These are phyloP conservation scores for Arthrobotrys conoides DNA, from an alignment of 2,329 filamentous ascomycete genomes.

Conservation along the genomic window DNA sequence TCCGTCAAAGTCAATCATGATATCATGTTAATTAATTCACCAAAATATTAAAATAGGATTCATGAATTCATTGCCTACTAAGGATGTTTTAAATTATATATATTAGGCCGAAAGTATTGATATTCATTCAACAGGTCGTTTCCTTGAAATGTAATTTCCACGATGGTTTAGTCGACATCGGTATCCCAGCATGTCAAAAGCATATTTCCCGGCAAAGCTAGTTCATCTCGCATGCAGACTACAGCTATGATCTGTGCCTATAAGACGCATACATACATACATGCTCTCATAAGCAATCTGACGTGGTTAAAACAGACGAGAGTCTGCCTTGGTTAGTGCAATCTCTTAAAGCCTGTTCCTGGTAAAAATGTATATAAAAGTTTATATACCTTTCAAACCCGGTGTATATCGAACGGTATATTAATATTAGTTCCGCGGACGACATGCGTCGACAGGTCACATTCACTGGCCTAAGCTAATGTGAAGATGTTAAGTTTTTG, in stretches of 20 bases:
- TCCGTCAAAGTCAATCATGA: too few relatives aligned
- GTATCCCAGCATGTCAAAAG: constrained; percentile 10
- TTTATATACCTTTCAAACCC: background rate
- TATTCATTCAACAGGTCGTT: background rate
- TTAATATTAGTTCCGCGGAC: too few relatives aligned
- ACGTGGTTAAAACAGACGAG: background rate
- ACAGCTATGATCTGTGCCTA: constrained; percentile 8
- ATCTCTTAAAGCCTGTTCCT: background rate
- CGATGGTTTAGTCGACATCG: background rate
- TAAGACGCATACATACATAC: constrained; percentile 3
- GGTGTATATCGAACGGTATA: background rate
- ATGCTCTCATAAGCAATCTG: background rate
- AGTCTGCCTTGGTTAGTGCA: background rate
- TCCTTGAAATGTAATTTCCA: background rate
- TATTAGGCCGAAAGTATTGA: background rate
- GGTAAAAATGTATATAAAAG: background rate
- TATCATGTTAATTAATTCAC: too few relatives aligned
- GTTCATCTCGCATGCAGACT: constrained; percentile 7
- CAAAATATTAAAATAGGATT: too few relatives aligned
- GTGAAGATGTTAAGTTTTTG: too few relatives aligned
- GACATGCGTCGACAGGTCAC: too few relatives aligned
- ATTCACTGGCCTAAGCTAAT: too few relatives aligned
- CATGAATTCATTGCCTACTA: too few relatives aligned
- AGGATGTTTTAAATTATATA: background rate
- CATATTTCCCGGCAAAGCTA: background rate